These are phyloP conservation scores for Colletotrichum agaves DNA, from an alignment of 2,329 filamentous ascomycete genomes.

Conservation along the genomic window DNA sequence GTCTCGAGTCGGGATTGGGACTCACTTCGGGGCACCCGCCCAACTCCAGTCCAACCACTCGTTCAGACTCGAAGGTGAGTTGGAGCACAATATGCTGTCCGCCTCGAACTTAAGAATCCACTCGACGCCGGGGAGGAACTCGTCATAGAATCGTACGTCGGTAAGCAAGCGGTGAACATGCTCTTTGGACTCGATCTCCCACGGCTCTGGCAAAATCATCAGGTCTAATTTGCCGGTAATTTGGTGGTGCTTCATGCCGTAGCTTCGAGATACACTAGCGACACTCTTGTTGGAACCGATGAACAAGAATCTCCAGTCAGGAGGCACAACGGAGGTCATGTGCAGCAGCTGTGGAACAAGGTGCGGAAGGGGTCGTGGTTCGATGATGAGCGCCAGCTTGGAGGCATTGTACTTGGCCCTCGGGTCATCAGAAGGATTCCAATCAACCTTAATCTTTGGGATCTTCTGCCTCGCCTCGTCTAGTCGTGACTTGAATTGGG, in stretches of 20 bases:
- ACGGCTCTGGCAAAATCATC: constrained; percentile 58
- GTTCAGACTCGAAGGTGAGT: constrained; percentile 61
- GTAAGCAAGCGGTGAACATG: constrained; percentile 60
- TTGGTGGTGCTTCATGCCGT: constrained; percentile 60
- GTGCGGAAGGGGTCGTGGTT: constrained; percentile 58
- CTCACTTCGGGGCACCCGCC: constrained; percentile 62
- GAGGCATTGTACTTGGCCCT: constrained; percentile 56
- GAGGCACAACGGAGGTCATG: constrained; percentile 64
- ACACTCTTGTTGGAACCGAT: constrained; percentile 61
- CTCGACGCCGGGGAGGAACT: constrained; percentile 60
- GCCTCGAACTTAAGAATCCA: constrained; percentile 66
- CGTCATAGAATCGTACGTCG: constrained; percentile 62
- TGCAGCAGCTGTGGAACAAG: constrained; percentile 62
- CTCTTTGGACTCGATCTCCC: constrained; percentile 59
- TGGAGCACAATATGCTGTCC: constrained; percentile 67
- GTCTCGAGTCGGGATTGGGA: neutral
- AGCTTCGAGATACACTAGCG: constrained; percentile 55
- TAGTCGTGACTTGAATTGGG: constrained; percentile 50
- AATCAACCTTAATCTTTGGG: constrained; percentile 53
- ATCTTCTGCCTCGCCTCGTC: constrained; percentile 54
- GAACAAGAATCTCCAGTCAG: constrained; percentile 67
- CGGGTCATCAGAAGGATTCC: constrained; percentile 47
- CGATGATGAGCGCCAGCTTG: constrained; percentile 64
- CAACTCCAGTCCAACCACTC: constrained; percentile 66
- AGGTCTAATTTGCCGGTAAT: constrained; percentile 63